These are phyloP conservation scores for Phytophthora citrophthora DNA, from an alignment of 352 stramenopile genomes.

Conservation along the genomic window DNA sequence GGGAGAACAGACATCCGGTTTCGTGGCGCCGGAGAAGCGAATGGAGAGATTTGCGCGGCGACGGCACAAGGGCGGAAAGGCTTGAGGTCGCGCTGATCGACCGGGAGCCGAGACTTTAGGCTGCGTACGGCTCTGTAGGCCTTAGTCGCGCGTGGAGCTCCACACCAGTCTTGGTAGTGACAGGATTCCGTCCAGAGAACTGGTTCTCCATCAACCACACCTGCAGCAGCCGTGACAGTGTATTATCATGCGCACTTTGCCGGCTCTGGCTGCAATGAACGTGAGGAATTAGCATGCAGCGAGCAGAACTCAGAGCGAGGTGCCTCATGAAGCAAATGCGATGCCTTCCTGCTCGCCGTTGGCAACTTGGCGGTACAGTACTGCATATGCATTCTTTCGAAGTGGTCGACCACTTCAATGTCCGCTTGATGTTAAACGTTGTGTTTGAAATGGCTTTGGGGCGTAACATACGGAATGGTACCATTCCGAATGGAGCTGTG, in stretches of 20 bases:
- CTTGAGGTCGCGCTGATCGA: conserved; percentile 6
- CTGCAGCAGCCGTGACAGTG: neutral
- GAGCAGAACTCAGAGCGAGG: neutral
- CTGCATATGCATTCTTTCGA: conserved; percentile 3
- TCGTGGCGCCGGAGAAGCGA: conserved; percentile 14
- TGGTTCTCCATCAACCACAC: conserved; percentile 22
- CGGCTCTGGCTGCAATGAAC: neutral
- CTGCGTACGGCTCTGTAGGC: conserved; percentile 8
- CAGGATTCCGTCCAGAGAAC: conserved; percentile 26
- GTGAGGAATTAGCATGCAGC: neutral
- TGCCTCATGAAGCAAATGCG: no score
- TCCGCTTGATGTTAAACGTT: conserved; percentile 12
- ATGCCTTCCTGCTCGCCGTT: neutral
- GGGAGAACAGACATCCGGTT: conserved; percentile 26
- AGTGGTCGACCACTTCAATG: conserved; percentile 4
- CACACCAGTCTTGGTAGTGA: conserved; percentile 10
- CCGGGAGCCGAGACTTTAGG: conserved; percentile 1
- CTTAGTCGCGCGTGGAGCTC: conserved; percentile 23
- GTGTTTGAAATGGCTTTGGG: conserved; percentile 16
- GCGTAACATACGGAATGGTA: conserved; percentile 7
- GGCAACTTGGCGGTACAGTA: neutral
- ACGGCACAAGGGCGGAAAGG: conserved; percentile 1
- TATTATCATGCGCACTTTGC: conserved; percentile 6
- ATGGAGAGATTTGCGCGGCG: conserved; percentile 24
- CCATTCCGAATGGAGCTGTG: conserved; percentile 13